Conservation (phyloP, 2,329 filamentous ascomycete genomes). For the Exophiala sideris region DNA sequence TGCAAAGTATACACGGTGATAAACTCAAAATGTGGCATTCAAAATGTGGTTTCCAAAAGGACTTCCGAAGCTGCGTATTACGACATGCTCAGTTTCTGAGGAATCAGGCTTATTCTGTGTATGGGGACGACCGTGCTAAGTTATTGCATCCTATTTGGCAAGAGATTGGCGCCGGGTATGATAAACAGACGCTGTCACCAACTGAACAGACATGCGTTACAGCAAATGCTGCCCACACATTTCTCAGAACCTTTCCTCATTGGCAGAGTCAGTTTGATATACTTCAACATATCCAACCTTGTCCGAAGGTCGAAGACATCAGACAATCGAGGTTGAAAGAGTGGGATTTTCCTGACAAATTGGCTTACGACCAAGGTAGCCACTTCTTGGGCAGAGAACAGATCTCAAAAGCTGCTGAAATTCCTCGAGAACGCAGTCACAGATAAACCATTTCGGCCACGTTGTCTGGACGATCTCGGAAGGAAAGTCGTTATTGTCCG, state of each 20-base stretch:
- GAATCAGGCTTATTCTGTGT: conserved; percentile 59
- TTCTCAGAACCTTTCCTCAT: conserved; percentile 37
- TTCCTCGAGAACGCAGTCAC: conserved; percentile 14
- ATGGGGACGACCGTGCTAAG: conserved; percentile 32
- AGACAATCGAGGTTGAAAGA: conserved; percentile 6
- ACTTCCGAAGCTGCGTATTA: conserved; percentile 62
- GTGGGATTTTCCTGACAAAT: conserved; percentile 5
- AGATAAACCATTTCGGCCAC: neutral
- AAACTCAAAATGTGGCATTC: conserved; percentile 52
- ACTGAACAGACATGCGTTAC: conserved; percentile 62
- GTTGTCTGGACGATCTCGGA: neutral
- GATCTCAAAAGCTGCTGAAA: conserved; percentile 6
- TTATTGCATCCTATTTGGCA: conserved; percentile 51
- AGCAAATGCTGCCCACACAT: conserved; percentile 63
- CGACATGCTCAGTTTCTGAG: conserved; percentile 62
- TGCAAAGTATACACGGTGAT: conserved; percentile 44
- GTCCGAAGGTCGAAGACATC: conserved; percentile 41
- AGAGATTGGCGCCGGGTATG: conserved; percentile 44
- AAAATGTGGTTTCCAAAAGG: conserved; percentile 43
- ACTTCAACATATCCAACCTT: conserved; percentile 31
- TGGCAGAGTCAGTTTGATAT: conserved; percentile 53
- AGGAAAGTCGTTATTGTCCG: conserved; percentile 46
- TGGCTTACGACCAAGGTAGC: neutral
- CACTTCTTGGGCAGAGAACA: neutral
- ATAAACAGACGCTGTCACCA: conserved; percentile 33